Evolutionary conservation across 805 yeast species (phyloP).

Genomic region (Peterozyma toletana): DNA sequence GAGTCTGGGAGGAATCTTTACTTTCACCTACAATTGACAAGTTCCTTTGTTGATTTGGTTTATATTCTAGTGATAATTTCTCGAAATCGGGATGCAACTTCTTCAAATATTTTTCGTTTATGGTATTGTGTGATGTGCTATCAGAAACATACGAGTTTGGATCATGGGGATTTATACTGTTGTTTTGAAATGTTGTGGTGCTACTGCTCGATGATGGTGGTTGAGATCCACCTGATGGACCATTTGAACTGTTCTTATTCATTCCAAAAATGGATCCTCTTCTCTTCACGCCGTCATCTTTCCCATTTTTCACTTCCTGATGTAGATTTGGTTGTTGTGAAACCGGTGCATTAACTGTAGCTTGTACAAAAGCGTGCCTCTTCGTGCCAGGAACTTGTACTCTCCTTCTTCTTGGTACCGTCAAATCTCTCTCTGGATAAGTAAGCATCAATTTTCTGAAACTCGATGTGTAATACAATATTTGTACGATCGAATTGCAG

Average conservation of each 20-base stretch:
- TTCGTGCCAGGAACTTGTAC: conserved; percentile 30
- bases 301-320: neutral
- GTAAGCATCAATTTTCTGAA: conserved; percentile 54
- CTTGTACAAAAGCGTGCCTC: conserved; percentile 28
- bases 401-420: conserved; percentile 28
- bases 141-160: conserved; percentile 7
- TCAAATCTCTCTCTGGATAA: conserved; percentile 33
- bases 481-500: conserved; percentile 88
- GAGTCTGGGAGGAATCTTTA: conserved; percentile 34
- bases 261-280: conserved; percentile 9
- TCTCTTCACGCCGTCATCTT: neutral
- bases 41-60: conserved; percentile 32
- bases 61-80: conserved; percentile 26
- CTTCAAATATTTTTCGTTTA: neutral
- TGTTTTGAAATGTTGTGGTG: conserved; percentile 3
- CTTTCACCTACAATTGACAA: conserved; percentile 38
- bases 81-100: conserved; percentile 23
- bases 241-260: conserved; percentile 2
- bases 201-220: conserved; percentile 2
- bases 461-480: conserved; percentile 65
- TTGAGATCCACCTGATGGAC: neutral
- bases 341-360: conserved; percentile 5
- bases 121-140: conserved; percentile 10
- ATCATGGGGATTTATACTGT: conserved; percentile 3
- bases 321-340: neutral